Evolutionary conservation across 2,329 filamentous ascomycete species (phyloP).

Genomic region (Botrytis paeoniae): DNA sequence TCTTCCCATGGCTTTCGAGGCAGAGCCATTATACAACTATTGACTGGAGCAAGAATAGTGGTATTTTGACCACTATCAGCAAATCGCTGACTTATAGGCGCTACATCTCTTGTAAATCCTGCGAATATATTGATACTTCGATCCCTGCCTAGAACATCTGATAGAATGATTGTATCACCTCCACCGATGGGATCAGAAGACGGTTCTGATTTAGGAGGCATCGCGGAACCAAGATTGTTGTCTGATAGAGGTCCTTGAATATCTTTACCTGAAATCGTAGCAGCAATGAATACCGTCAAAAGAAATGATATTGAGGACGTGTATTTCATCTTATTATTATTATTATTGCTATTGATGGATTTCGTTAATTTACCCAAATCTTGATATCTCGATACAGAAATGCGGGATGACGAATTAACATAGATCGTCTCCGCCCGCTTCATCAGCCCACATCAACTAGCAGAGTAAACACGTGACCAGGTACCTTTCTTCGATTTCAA

Average conservation of each 20-base stretch:
- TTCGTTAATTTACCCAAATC: neutral
- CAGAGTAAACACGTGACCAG: neutral
- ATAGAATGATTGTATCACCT: slow-evolving; percentile 61
- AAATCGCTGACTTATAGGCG: slow-evolving; percentile 65
- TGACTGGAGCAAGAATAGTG: slow-evolving; percentile 83
- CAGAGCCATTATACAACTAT: slow-evolving; percentile 63
- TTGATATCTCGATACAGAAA: slow-evolving; percentile 8
- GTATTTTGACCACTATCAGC: slow-evolving; percentile 65
- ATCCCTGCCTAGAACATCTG: slow-evolving; percentile 78
- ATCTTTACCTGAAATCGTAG: slow-evolving; percentile 16
- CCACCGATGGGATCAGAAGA: slow-evolving; percentile 29
- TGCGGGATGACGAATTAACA: slow-evolving; percentile 16
- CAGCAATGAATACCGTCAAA: slow-evolving; percentile 22
- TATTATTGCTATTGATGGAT: neutral
- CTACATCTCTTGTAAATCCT: slow-evolving; percentile 72
- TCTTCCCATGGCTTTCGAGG: slow-evolving; percentile 87
- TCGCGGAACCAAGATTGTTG: slow-evolving; percentile 30
- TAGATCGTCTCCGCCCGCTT: neutral
- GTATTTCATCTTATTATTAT: slow-evolving; percentile 17
- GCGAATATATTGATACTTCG: slow-evolving; percentile 82
- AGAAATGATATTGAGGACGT: slow-evolving; percentile 18
- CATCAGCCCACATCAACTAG: neutral
- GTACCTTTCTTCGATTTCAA: too few species aligned
- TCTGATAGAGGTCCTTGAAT: slow-evolving; percentile 26
- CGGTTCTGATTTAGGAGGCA: slow-evolving; percentile 27